Percentiles rank a stretch among this genome's conserved stretches.
Conservation (phyloP, 1,284 basidiomycete genomes). For the Laetiporus sulphureus region DNA sequence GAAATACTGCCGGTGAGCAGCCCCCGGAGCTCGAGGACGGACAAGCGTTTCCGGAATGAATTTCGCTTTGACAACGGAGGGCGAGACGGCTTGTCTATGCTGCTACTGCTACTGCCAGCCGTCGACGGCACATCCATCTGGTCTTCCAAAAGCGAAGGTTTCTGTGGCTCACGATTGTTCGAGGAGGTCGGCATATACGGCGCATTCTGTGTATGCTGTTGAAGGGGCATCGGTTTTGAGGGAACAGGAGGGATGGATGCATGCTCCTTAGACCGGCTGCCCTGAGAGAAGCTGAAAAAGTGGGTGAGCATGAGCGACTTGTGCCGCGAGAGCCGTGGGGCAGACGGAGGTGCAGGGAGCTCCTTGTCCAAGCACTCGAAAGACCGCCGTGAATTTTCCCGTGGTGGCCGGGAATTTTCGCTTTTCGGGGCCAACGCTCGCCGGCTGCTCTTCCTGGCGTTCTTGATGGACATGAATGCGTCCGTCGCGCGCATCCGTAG, state of each 20-base stretch:
- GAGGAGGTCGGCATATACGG: slow-evolving; percentile 6
- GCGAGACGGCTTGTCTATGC: slow-evolving; percentile 1
- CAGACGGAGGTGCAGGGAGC: slow-evolving; percentile 7
- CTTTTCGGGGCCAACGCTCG: slow-evolving; percentile 5
- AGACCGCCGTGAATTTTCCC: slow-evolving; percentile 5
- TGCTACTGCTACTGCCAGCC: too few relatives aligned
- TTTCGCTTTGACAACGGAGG: slow-evolving; percentile 18
- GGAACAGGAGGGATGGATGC: slow-evolving; percentile 12
- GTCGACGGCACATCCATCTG: slow-evolving; percentile 9
- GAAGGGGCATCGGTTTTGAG: slow-evolving; percentile 10
- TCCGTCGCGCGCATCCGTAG: slow-evolving; percentile 52
- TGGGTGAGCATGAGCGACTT: slow-evolving; percentile 23
- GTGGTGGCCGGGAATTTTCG: slow-evolving; percentile 3
- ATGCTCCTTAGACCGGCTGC: slow-evolving; percentile 10
- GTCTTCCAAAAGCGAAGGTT: slow-evolving; percentile 18
- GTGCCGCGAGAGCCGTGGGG: slow-evolving; percentile 17
- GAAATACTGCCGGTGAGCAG: slow-evolving; percentile 18
- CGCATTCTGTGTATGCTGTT: slow-evolving; percentile 4
- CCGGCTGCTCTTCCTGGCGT: slow-evolving; percentile 33
- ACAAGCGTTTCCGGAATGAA: slow-evolving; percentile 25
- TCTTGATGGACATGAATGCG: slow-evolving; percentile 58
- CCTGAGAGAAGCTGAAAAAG: slow-evolving; percentile 22
- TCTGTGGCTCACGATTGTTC: slow-evolving; percentile 7
- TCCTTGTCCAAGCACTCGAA: slow-evolving; percentile 5
- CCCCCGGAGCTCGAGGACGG: slow-evolving; percentile 25